phyloP scores from a whole-genome alignment of 2,329 filamentous ascomycete genomes.

The Calonectria pauciramosa region DNA sequence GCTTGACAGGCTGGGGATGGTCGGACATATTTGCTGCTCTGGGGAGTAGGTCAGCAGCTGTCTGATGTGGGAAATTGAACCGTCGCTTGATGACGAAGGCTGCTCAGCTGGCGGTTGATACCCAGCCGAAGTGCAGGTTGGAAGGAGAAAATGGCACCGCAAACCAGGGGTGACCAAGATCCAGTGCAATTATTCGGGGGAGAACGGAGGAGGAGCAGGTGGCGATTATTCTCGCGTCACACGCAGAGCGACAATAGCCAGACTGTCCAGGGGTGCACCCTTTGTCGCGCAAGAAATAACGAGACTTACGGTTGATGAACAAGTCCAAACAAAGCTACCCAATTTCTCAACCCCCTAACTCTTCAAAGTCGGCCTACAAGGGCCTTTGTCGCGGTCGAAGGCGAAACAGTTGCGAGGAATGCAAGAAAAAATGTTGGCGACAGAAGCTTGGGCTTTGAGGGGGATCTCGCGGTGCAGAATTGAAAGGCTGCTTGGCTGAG shows the following conservation, averaged over 20 bases:
- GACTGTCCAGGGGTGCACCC: slow-evolving; percentile 20
- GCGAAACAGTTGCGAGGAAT: slow-evolving; percentile 33
- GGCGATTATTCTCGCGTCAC: slow-evolving; percentile 13
- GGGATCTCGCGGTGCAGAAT: slow-evolving; percentile 36
- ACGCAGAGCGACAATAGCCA: slow-evolving; percentile 1
- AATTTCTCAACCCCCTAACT: slow-evolving; percentile 44
- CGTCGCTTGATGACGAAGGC: slow-evolving; percentile 20
- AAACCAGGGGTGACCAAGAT: neutral
- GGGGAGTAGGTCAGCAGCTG: slow-evolving; percentile 35
- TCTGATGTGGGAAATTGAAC: slow-evolving; percentile 13
- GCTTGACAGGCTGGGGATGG: slow-evolving; percentile 44
- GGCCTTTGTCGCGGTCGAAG: slow-evolving; percentile 37
- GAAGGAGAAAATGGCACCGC: neutral
- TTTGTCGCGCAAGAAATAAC: slow-evolving; percentile 29
- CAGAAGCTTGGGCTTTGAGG: slow-evolving; percentile 22
- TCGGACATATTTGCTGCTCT: slow-evolving; percentile 52
- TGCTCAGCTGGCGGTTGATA: neutral
- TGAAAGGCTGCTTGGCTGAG: slow-evolving; percentile 37
- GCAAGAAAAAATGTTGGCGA: slow-evolving; percentile 26
- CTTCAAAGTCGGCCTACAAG: slow-evolving; percentile 45
- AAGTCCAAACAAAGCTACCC: slow-evolving; percentile 39
- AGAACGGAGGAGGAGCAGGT: neutral
- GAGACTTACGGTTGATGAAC: slow-evolving; percentile 44
- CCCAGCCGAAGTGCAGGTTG: slow-evolving; percentile 10
- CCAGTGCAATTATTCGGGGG: neutral